Conservation (phyloP, 2,329 filamentous ascomycete species). For the Thermochaetoides dissita region DNA sequence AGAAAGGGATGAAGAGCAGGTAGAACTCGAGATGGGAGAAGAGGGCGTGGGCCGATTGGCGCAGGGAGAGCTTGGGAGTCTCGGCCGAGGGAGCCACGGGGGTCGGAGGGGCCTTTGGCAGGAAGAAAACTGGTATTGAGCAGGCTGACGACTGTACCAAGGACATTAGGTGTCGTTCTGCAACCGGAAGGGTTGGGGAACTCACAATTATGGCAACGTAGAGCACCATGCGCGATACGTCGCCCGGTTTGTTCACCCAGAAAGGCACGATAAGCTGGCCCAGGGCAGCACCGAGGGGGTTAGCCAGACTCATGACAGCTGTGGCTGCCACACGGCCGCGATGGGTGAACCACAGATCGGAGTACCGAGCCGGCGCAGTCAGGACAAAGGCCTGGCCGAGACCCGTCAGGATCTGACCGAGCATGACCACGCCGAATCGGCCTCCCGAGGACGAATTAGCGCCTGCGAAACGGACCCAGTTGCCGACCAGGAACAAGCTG, state of each 20-base stretch:
- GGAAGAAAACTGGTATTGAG: conserved; percentile 64
- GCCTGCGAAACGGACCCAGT: conserved; percentile 82
- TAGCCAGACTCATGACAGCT: conserved; percentile 70
- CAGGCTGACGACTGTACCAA: conserved; percentile 42
- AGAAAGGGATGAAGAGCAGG: conserved; percentile 68
- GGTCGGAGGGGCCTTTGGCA: conserved; percentile 62
- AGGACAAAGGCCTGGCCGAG: conserved; percentile 87
- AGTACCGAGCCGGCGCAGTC: conserved; percentile 77
- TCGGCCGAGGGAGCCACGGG: conserved; percentile 57
- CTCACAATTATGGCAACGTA: conserved; percentile 71
- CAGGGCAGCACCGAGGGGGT: conserved; percentile 77
- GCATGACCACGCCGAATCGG: conserved; percentile 64
- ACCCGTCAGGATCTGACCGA: conserved; percentile 81
- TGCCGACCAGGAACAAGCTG: conserved; percentile 62
- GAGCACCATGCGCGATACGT: conserved; percentile 71
- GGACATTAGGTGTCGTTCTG: too few relatives aligned
- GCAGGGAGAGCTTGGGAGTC: conserved; percentile 39
- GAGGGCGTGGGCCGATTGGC: conserved; percentile 39
- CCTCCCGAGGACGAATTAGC: conserved; percentile 39
- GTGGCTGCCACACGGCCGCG: conserved; percentile 75
- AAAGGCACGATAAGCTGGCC: conserved; percentile 77
- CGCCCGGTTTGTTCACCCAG: conserved; percentile 47
- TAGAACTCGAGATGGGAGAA: conserved; percentile 56
- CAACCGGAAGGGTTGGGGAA: background rate
- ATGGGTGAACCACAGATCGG: conserved; percentile 87